Percentiles rank a stretch among this genome's conserved stretches.
Evolutionary conservation across 2,329 filamentous ascomycete genomes (phyloP).

Genomic region (Talaromyces piceae): DNA sequence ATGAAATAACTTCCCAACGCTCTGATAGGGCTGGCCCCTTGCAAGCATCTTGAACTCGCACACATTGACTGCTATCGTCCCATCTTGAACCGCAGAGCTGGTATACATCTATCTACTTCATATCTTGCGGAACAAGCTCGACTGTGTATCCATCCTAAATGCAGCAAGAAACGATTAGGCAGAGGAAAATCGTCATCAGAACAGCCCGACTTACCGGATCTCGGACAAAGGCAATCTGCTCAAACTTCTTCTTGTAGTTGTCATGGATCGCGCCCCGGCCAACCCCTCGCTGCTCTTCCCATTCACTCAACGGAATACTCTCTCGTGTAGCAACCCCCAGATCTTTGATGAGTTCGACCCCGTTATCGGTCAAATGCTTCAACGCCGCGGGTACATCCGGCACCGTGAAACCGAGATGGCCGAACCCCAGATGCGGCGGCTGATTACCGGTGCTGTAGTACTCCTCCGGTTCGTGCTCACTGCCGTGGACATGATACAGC

Average conservation of each 20-base stretch:
- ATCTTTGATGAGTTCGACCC: slow-evolving; percentile 30
- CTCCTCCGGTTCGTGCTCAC: slow-evolving; percentile 18
- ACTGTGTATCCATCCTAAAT: no score
- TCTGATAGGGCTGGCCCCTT: no score
- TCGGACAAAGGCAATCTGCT: slow-evolving; percentile 31
- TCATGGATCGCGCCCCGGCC: slow-evolving; percentile 26
- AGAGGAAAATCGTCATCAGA: no score
- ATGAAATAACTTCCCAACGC: no score
- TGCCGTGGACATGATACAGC: slow-evolving; percentile 31
- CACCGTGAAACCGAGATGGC: slow-evolving; percentile 33
- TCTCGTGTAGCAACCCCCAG: slow-evolving; percentile 21
- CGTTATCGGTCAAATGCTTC: slow-evolving; percentile 20
- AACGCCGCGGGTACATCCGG: slow-evolving; percentile 27
- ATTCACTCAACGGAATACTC: slow-evolving; percentile 25
- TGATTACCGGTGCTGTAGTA: slow-evolving; percentile 24
- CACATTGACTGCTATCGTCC: no score
- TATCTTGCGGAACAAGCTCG: no score
- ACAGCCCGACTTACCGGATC: slow-evolving; percentile 27
- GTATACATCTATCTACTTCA: no score
- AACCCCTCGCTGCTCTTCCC: slow-evolving; percentile 26
- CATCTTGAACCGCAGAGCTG: no score
- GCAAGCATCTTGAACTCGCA: no score
- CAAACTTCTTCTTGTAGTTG: slow-evolving; percentile 28
- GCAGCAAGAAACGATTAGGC: no score
- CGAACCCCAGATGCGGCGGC: slow-evolving; percentile 30